Conservation (phyloP, 2,329 filamentous ascomycete genomes). For the Fusarium sp. region DNA sequence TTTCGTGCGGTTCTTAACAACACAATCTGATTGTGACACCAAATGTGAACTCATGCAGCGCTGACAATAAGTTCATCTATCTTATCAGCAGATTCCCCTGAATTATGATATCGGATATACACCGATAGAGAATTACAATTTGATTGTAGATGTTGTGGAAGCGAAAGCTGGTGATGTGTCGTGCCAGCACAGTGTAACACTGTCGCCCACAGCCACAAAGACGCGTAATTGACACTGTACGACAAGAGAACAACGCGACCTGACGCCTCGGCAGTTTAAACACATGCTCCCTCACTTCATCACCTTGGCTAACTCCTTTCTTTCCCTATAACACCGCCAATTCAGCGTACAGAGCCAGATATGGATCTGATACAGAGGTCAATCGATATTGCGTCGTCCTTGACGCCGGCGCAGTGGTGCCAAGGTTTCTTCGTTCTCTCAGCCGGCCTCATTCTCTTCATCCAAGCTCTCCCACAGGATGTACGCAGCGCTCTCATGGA, state of each 20-base stretch:
- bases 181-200: constrained; percentile 7
- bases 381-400: neutral
- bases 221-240: constrained; percentile 2
- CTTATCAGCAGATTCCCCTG: neutral
- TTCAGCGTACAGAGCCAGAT: neutral
- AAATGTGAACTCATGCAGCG: neutral
- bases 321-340: neutral
- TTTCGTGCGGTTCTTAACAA: neutral
- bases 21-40: neutral
- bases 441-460: constrained; percentile 54
- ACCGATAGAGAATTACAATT: neutral
- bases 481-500: constrained; percentile 60
- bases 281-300: constrained; percentile 16
- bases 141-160: neutral
- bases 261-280: neutral
- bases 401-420: constrained; percentile 52
- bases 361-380: constrained; percentile 16
- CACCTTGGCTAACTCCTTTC: neutral
- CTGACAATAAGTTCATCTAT: neutral
- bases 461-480: constrained; percentile 59
- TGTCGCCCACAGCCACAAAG: accelerated
- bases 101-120: neutral
- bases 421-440: constrained; percentile 62
- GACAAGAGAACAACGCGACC: neutral
- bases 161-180: neutral